These are phyloP conservation scores for Cordyceps pruinosa DNA, from an alignment of 2,329 filamentous ascomycete species.

Conservation along the genomic window DNA sequence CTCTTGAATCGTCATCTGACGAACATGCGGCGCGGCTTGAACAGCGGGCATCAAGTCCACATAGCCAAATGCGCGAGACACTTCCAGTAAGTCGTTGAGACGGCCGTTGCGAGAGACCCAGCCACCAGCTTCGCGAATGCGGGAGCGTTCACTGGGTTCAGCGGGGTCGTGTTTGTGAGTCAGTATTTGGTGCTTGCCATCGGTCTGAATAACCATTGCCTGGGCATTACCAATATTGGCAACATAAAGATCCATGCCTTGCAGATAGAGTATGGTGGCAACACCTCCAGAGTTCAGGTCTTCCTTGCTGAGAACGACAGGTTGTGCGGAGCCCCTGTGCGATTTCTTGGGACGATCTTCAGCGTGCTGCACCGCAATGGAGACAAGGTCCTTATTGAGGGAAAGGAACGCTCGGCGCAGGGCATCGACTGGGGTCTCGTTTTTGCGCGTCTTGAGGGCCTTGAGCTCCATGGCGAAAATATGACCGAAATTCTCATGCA, in stretches of 20 bases:
- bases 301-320: constrained; percentile 77
- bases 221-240: constrained; percentile 95
- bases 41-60: constrained; percentile 87
- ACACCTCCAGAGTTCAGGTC: constrained; percentile 87
- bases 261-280: constrained; percentile 84
- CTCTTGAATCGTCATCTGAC: constrained; percentile 70
- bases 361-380: constrained; percentile 70
- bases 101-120: constrained; percentile 94
- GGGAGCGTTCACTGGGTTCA: constrained; percentile 72
- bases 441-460: constrained; percentile 54
- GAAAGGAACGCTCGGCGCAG: constrained; percentile 78
- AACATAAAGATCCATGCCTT: constrained; percentile 83
- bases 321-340: constrained; percentile 64
- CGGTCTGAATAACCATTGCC: constrained; percentile 87
- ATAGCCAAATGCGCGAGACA: constrained; percentile 93
- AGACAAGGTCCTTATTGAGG: constrained; percentile 90
- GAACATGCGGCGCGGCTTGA: constrained; percentile 81
- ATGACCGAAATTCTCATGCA: constrained; percentile 90
- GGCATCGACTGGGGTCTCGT: constrained; percentile 76
- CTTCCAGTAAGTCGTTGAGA: constrained; percentile 83
- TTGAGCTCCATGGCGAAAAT: constrained; percentile 80
- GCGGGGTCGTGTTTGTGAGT: constrained; percentile 92
- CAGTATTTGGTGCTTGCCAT: constrained; percentile 74
- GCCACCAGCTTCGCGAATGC: constrained; percentile 89
- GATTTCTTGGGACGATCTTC: constrained; percentile 62